These are phyloP conservation scores for Neonothopanus nambi DNA, from an alignment of 1,284 basidiomycete genomes.

Conservation along the genomic window DNA sequence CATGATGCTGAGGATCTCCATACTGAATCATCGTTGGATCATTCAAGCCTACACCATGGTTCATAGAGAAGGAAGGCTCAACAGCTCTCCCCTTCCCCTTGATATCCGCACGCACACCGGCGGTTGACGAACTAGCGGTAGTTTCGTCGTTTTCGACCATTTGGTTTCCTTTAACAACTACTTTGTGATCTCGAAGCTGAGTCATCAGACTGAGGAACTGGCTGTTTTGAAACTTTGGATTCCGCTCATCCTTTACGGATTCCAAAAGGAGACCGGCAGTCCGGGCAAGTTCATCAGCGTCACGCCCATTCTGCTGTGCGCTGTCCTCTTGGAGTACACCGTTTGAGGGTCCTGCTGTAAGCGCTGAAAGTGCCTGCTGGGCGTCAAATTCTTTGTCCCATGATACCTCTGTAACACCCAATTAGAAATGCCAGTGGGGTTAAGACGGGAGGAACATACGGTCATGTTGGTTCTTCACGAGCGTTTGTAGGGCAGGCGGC, in stretches of 20 bases:
- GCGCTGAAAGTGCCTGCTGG: conserved; percentile 43
- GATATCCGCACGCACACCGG: conserved; percentile 39
- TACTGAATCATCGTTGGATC: background rate
- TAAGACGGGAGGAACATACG: background rate
- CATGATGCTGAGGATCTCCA: conserved; percentile 15
- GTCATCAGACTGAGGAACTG: conserved; percentile 88
- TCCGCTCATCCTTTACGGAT: conserved; percentile 68
- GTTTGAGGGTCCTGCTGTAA: conserved; percentile 26
- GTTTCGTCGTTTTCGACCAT: conserved; percentile 61
- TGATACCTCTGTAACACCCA: conserved; percentile 35
- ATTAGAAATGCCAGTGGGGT: background rate
- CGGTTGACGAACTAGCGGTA: background rate
- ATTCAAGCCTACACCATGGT: background rate
- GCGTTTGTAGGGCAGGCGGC: background rate
- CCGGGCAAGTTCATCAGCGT: conserved; percentile 69
- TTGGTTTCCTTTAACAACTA: conserved; percentile 82
- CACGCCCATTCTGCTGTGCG: conserved; percentile 28
- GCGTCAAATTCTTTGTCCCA: conserved; percentile 68
- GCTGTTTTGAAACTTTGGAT: conserved; percentile 88
- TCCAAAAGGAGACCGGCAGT: conserved; percentile 75
- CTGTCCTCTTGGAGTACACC: conserved; percentile 15
- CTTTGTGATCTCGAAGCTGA: conserved; percentile 78
- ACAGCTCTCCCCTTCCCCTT: conserved; percentile 69
- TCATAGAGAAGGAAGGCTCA: conserved; percentile 13
- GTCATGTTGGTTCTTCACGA: background rate